Evolutionary conservation across 1,284 basidiomycete species (phyloP).

Genomic region (Mycena citricolor): DNA sequence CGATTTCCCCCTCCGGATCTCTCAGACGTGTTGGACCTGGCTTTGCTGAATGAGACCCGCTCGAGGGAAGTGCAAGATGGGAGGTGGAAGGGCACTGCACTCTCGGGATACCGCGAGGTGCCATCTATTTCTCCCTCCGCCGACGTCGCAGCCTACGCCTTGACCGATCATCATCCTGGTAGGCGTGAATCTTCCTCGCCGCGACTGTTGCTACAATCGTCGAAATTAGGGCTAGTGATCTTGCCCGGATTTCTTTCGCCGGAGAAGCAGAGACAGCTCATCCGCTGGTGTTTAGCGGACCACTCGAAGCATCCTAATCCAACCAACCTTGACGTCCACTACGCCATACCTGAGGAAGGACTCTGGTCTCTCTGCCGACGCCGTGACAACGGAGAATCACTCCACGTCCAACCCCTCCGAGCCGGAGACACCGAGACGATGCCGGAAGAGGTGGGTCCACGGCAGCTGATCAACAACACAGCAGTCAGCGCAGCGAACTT

Average conservation of each 20-base stretch:
- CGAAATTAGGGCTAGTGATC: conserved; percentile 74
- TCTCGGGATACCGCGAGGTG: conserved; percentile 34
- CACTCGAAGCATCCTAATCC: conserved; percentile 81
- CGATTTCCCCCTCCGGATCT: conserved; percentile 76
- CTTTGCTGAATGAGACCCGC: conserved; percentile 41
- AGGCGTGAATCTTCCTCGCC: no score
- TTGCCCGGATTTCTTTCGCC: conserved; percentile 70
- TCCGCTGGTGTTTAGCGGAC: conserved; percentile 67
- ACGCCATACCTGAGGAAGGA: conserved; percentile 67
- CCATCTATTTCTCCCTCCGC: conserved; percentile 20
- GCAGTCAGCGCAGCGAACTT: conserved; percentile 56
- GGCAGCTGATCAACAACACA: conserved; percentile 66
- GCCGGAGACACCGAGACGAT: conserved; percentile 28
- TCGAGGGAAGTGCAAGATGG: conserved; percentile 41
- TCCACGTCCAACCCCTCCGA: conserved; percentile 43
- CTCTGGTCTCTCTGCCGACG: conserved; percentile 52
- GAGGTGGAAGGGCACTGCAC: conserved; percentile 45
- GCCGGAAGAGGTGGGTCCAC: conserved; percentile 46
- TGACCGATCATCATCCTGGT: no score
- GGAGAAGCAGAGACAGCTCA: conserved; percentile 62
- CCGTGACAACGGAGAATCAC: conserved; percentile 26
- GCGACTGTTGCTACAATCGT: no score
- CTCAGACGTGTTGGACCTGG: conserved; percentile 64
- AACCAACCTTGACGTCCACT: conserved; percentile 86
- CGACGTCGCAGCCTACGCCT: conserved; percentile 41